These are phyloP conservation scores for Blastocystis sp. DNA, from an alignment of 352 stramenopile genomes.

Conservation along the genomic window DNA sequence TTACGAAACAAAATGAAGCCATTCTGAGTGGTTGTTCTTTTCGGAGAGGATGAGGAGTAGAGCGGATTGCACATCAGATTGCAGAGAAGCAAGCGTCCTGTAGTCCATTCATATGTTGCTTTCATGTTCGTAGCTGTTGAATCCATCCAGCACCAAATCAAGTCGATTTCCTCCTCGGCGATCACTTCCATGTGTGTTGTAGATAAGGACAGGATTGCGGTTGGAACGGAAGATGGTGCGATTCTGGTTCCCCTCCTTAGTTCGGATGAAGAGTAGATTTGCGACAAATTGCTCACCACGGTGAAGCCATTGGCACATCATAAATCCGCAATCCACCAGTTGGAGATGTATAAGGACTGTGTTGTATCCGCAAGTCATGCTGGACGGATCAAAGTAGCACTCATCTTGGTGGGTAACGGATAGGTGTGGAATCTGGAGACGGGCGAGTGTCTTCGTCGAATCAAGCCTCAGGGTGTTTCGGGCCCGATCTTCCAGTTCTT, in stretches of 20 bases:
- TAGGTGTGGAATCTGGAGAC: background rate
- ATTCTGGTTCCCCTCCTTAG: background rate
- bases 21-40: no score
- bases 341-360: background rate
- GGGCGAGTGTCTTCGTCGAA: background rate
- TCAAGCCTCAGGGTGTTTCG: background rate
- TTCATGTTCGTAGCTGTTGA: no score
- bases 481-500: background rate
- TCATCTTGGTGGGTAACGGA: background rate
- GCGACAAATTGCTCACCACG: background rate
- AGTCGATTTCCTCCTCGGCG: background rate
- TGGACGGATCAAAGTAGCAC: background rate
- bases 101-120: no score
- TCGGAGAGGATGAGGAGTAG: no score
- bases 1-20: no score
- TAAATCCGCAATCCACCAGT: background rate
- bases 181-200: slow-evolving; percentile 3
- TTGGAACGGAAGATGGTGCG: background rate
- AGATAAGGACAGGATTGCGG: background rate
- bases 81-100: no score
- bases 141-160: no score
- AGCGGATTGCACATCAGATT: no score
- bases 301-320: background rate
- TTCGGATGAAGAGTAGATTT: background rate
- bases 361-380: background rate